phyloP scores from a whole-genome alignment of 805 yeast genomes.

The Starmerella apicola region DNA sequence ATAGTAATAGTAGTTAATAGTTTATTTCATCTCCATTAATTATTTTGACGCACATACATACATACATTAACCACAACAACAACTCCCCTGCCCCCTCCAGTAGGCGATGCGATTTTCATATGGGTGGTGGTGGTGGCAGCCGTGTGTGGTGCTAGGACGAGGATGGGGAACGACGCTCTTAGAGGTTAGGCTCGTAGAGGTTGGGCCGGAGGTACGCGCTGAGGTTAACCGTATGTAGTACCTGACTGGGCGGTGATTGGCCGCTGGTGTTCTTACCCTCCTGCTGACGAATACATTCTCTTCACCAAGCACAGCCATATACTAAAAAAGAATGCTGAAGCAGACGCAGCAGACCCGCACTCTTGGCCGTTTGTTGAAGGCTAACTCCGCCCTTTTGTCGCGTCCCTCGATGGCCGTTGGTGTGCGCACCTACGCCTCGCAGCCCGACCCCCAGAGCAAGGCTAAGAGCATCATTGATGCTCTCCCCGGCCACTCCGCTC shows the following conservation, averaged over 20 bases:
- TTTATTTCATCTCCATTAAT: too few relatives aligned
- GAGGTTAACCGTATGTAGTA: too few relatives aligned
- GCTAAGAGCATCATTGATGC: slow-evolving; percentile 84
- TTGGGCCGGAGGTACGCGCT: too few relatives aligned
- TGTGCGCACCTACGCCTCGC: slow-evolving; percentile 25
- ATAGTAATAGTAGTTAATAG: too few relatives aligned
- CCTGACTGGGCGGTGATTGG: slow-evolving; percentile 4
- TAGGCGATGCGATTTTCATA: too few relatives aligned
- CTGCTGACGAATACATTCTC: slow-evolving; percentile 4
- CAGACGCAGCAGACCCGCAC: slow-evolving; percentile 16
- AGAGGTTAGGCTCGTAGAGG: too few relatives aligned
- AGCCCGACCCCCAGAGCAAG: slow-evolving; percentile 34
- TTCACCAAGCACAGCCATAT: background rate
- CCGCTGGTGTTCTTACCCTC: background rate
- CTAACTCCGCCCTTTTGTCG: slow-evolving; percentile 3
- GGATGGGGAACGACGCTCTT: too few relatives aligned
- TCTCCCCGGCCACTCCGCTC: slow-evolving; percentile 76
- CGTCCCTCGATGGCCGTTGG: slow-evolving; percentile 9
- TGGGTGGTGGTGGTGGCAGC: too few relatives aligned
- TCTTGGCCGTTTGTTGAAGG: slow-evolving; percentile 11
- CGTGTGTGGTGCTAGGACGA: too few relatives aligned
- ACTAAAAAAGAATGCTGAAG: slow-evolving; percentile 11
- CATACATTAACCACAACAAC: too few relatives aligned
- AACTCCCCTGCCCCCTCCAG: too few relatives aligned
- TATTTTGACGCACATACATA: too few relatives aligned